phyloP scores from a whole-genome alignment of 371 early-diverging fungal genomes.

The Thermomucor indicae-seudaticae region DNA sequence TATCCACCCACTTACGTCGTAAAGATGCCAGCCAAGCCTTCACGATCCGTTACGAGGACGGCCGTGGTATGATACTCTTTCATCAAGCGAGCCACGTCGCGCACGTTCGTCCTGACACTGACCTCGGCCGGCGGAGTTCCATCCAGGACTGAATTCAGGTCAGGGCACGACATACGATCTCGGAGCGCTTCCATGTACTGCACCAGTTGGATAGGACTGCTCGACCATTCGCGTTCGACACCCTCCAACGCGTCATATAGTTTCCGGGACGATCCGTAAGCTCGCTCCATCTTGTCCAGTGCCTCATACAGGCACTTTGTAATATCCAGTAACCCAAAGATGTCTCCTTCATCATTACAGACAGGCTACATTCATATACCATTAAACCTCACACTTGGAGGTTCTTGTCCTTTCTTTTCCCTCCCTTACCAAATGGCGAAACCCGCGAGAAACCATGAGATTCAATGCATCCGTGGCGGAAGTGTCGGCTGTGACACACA shows the following conservation, averaged over 20 bases:
- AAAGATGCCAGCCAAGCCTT: constrained; percentile 88
- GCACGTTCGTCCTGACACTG: constrained; percentile 74
- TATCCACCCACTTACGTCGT: constrained; percentile 33
- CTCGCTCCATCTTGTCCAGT: constrained; percentile 88
- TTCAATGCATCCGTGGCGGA: constrained; percentile 90
- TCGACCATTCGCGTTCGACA: constrained; percentile 81
- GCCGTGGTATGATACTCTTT: constrained; percentile 86
- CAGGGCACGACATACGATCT: constrained; percentile 88
- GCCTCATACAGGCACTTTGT: constrained; percentile 95
- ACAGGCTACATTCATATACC: constrained; percentile 54
- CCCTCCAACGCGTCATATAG: constrained; percentile 91
- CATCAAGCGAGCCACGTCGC: constrained; percentile 92
- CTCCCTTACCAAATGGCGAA: constrained; percentile 81
- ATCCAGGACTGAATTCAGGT: constrained; percentile 79
- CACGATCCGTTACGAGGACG: constrained; percentile 83
- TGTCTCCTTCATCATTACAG: constrained; percentile 81
- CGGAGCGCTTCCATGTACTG: constrained; percentile 76
- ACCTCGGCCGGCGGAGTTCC: constrained; percentile 72
- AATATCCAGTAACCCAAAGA: constrained; percentile 94
- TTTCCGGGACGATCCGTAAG: constrained; percentile 81
- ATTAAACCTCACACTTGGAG: not conserved
- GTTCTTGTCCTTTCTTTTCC: not conserved
- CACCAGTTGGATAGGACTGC: constrained; percentile 52
- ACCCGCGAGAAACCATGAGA: constrained; percentile 93
- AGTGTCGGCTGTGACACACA: constrained; percentile 80